Percentiles rank a stretch among this genome's conserved stretches.
These are phyloP conservation scores for Xylaria venustula DNA, from an alignment of 495 filamentous ascomycete genomes.

Conservation along the genomic window DNA sequence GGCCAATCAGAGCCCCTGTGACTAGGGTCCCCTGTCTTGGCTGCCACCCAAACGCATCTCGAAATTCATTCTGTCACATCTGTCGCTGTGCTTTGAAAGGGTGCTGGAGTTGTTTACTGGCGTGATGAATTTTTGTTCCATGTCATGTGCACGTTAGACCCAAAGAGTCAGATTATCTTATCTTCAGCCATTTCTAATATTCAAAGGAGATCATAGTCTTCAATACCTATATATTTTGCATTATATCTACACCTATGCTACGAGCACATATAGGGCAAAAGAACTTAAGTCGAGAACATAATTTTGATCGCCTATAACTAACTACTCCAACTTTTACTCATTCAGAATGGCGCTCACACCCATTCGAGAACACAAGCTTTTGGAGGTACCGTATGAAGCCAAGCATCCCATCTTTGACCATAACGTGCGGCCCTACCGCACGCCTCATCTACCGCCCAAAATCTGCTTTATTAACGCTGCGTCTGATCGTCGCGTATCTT, in stretches of 20 bases:
- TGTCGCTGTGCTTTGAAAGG: conserved; percentile 10
- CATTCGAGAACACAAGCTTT: no score
- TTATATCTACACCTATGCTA: no score
- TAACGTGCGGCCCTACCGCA: no score
- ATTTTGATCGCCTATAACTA: no score
- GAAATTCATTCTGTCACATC: conserved; percentile 25
- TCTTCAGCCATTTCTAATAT: neutral
- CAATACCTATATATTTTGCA: no score
- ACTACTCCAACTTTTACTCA: neutral
- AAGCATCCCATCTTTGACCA: no score
- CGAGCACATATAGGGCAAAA: no score
- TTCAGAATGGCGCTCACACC: no score
- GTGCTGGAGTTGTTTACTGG: neutral
- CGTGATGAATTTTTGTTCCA: conserved; percentile 6
- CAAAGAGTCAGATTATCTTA: neutral
- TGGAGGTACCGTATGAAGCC: neutral
- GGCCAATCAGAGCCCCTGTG: conserved; percentile 23
- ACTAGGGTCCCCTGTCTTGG: conserved; percentile 18
- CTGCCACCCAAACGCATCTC: conserved; percentile 16
- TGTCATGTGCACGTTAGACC: neutral
- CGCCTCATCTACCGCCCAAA: conserved; percentile 8
- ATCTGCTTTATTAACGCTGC: neutral
- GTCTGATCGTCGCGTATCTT: neutral
- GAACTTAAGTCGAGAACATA: no score
- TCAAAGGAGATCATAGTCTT: no score